These are phyloP conservation scores for Avena sativa DNA, from an alignment of 176 grass and related monocot genomes.

Conservation along the genomic window DNA sequence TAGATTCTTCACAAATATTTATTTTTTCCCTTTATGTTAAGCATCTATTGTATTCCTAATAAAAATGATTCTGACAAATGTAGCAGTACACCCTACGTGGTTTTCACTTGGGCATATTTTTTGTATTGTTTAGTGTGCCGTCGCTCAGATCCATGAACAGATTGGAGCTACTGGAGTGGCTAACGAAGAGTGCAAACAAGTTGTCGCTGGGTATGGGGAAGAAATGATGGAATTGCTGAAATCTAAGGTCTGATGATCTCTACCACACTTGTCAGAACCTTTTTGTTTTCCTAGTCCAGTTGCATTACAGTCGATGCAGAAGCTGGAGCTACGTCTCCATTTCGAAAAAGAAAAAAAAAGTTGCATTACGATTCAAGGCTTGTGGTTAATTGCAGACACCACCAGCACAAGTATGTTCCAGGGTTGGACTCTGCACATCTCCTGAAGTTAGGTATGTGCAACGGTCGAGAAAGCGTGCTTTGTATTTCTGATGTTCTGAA, in stretches of 20 bases:
- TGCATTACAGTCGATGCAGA: neutral
- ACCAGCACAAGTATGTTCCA: slow-evolving; percentile 65
- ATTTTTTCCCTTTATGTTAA: neutral
- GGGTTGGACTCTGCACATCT: slow-evolving; percentile 67
- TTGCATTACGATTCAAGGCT: neutral
- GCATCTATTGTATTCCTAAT: too few relatives aligned
- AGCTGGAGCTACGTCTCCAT: too few relatives aligned
- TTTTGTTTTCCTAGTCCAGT: neutral
- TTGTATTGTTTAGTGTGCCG: slow-evolving; percentile 49
- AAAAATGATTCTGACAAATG: too few relatives aligned
- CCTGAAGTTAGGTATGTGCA: slow-evolving; percentile 63
- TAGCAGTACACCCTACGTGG: too few relatives aligned
- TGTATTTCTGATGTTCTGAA: slow-evolving; percentile 30
- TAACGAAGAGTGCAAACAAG: slow-evolving; percentile 83
- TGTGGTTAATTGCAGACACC: slow-evolving; percentile 62
- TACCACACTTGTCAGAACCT: neutral
- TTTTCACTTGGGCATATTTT: neutral
- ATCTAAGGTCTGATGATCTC: slow-evolving; percentile 54
- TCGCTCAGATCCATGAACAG: slow-evolving; percentile 78
- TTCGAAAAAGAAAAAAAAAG: too few relatives aligned
- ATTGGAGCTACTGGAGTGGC: slow-evolving; percentile 82
- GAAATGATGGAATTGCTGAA: slow-evolving; percentile 73
- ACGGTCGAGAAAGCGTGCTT: neutral
- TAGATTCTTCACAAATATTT: neutral
- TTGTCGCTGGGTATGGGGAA: slow-evolving; percentile 70